Percentiles rank a stretch among this genome's conserved stretches.
phyloP scores from a whole-genome alignment of 140 eudicot genomes.

The Erigeron philadelphicus region DNA sequence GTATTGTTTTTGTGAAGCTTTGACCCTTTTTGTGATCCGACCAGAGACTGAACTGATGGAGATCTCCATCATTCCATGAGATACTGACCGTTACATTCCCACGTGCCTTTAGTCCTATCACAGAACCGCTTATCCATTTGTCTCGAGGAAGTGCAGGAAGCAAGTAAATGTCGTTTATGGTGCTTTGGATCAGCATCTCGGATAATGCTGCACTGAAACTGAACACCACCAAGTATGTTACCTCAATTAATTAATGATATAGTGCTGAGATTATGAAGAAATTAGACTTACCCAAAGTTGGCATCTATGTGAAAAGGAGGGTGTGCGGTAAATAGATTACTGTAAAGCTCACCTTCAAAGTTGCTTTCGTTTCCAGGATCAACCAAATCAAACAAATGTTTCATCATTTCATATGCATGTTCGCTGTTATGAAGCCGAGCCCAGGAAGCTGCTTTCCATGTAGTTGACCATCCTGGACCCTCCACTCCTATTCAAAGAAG shows the following conservation, averaged over 20 bases:
- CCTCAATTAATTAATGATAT: not conserved
- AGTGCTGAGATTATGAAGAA: not conserved
- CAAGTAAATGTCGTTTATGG: conserved; percentile 45
- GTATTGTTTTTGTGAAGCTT: conserved; percentile 36
- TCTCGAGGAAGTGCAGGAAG: conserved; percentile 78
- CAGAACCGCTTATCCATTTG: conserved; percentile 68
- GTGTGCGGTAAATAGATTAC: conserved; percentile 74
- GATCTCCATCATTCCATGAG: conserved; percentile 60
- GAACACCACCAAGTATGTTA: conserved; percentile 12
- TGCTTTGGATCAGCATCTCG: conserved; percentile 88
- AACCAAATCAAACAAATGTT: conserved; percentile 68
- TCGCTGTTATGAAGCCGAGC: conserved; percentile 67
- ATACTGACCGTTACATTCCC: conserved; percentile 62
- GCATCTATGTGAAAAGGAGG: conserved; percentile 95
- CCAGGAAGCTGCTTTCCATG: conserved; percentile 86
- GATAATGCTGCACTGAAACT: conserved; percentile 80
- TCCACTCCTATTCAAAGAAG: conserved; percentile 48
- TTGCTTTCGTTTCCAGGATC: conserved; percentile 57
- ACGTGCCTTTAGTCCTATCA: conserved; percentile 67
- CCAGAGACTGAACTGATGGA: conserved; percentile 53
- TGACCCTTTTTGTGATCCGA: conserved; percentile 15
- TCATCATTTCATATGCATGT: conserved; percentile 67
- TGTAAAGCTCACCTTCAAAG: conserved; percentile 77
- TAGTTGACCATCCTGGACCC: conserved; percentile 94
- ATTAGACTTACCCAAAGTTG: conserved; percentile 53